Evolutionary conservation across 2,329 filamentous ascomycete species (phyloP).

Genomic region (Helotiales sp.): DNA sequence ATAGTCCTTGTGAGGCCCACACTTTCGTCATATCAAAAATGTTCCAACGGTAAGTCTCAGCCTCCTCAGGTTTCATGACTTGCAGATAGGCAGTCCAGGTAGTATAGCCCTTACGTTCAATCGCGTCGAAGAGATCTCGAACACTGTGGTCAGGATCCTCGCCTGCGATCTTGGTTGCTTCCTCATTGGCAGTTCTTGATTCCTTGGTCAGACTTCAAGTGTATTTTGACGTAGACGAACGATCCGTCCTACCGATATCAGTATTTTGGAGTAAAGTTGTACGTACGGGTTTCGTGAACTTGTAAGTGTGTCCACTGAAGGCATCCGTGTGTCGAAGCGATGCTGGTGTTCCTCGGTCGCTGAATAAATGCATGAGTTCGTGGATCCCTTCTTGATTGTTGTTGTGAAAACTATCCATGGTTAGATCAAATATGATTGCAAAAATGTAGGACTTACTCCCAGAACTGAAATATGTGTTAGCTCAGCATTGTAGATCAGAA

Average conservation of each 20-base stretch:
- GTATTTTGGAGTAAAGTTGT: too few species aligned
- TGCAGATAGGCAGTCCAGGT: slow-evolving; percentile 70
- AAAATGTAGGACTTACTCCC: neutral
- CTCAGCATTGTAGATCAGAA: neutral
- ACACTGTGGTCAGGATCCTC: slow-evolving; percentile 67
- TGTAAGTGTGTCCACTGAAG: slow-evolving; percentile 70
- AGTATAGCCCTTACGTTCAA: slow-evolving; percentile 63
- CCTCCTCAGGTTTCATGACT: slow-evolving; percentile 64
- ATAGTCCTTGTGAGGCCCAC: slow-evolving; percentile 68
- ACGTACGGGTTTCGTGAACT: slow-evolving; percentile 60
- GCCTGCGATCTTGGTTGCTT: slow-evolving; percentile 58
- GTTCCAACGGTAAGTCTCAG: slow-evolving; percentile 64
- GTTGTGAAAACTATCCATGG: slow-evolving; percentile 49
- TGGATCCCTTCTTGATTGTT: slow-evolving; percentile 67
- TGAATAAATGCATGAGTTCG: slow-evolving; percentile 69
- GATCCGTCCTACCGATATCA: slow-evolving; percentile 53
- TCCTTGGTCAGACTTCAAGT: slow-evolving; percentile 67
- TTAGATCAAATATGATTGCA: neutral
- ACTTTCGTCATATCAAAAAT: slow-evolving; percentile 74
- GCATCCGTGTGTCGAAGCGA: slow-evolving; percentile 71
- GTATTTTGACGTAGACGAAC: slow-evolving; percentile 70
- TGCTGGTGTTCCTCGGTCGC: slow-evolving; percentile 68
- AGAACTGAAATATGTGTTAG: neutral
- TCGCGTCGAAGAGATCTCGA: slow-evolving; percentile 68
- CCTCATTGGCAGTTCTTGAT: slow-evolving; percentile 61